These are phyloP conservation scores for Neophaeococcomyces aloes DNA, from an alignment of 2,329 filamentous ascomycete species.

Conservation along the genomic window DNA sequence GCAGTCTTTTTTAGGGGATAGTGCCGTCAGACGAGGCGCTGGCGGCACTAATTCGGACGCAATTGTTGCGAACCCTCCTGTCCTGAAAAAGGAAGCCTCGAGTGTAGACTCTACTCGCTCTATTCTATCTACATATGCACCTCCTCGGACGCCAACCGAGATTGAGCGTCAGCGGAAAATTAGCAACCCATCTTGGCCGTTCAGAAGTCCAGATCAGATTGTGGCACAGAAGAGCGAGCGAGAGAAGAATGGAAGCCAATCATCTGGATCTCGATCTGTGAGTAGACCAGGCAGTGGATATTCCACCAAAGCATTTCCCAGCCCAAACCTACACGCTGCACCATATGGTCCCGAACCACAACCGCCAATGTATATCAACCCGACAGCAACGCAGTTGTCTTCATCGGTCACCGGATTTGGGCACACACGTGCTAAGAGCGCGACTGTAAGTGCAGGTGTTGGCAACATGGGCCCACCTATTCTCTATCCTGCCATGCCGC, in stretches of 20 bases:
- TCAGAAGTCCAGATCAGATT: constrained; percentile 23
- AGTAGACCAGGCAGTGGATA: constrained; percentile 21
- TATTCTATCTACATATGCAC: constrained; percentile 13
- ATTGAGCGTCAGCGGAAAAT: constrained; percentile 19
- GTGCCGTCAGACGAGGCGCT: constrained; percentile 10
- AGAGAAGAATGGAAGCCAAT: constrained; percentile 14
- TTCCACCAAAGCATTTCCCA: constrained; percentile 14
- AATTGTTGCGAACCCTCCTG: neutral
- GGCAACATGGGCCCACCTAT: constrained; percentile 10
- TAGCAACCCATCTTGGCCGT: constrained; percentile 22
- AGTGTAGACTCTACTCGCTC: constrained; percentile 16
- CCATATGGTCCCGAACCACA: constrained; percentile 15
- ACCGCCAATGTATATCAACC: constrained; percentile 22
- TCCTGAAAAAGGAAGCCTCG: constrained; percentile 10
- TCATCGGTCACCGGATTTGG: constrained; percentile 16
- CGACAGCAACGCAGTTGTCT: constrained; percentile 21
- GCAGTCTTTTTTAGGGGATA: constrained; percentile 10
- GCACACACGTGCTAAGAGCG: constrained; percentile 14
- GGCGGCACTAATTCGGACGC: constrained; percentile 2
- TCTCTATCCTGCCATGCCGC: constrained; percentile 9
- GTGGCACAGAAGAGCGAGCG: constrained; percentile 20
- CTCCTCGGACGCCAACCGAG: constrained; percentile 19
- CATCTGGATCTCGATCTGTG: constrained; percentile 14
- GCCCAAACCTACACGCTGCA: constrained; percentile 13
- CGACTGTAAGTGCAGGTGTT: constrained; percentile 13